Evolutionary conservation across 1,284 basidiomycete species (phyloP), one percentile per base, ranked within the genome.

Genomic region (Tilletia setariae): DNA sequence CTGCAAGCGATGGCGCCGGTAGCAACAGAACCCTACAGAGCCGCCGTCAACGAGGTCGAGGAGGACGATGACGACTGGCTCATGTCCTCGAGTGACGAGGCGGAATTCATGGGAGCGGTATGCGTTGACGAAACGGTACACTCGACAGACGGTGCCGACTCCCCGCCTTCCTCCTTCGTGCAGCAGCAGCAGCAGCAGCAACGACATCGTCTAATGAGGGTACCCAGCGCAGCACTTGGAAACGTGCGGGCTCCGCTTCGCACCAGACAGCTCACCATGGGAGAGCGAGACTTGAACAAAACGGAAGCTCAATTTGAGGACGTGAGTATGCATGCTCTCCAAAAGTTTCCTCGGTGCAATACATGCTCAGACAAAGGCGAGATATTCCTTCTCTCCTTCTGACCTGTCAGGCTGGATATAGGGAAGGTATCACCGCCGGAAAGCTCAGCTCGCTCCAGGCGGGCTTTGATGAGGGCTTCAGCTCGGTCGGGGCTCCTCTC

Each of bases 371-470:
- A 49, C 46, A 49, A 49, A n/a, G n/a, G n/a, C n/a, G n/a, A n/a
- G n/a, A n/a, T n/a, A n/a, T 42, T 9, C 30, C 28, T n/a, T 47
- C 9, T 3, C 46, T n/a, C n/a, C 16, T 15, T 25, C 13, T 8
- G 11, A 1, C n/a, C n/a, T n/a, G n/a, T n/a, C 28, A 94, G 92
- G 87, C 87, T 23, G 92, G 92, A 1, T 94, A 93, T 77, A 88
- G 92, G 19, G 91, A 93, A 82, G 92, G 92, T 30, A 92, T 94
- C 73, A 90, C 88, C 0, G 88, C 89, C 2, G 92, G 92, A 11
- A 94, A 94, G 81, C 90, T 92, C 82, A 85, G 86, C 1, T 87
- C 88, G 11, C 85, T 93, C 0, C 92, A 94, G 75, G 84, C 87
- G 70, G 92, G 91, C 0, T 94, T 94, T 76, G 90, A 94, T 79